Conservation (phyloP, 768 basidiomycete species). For the Tricholoma hemisulphureum region DNA sequence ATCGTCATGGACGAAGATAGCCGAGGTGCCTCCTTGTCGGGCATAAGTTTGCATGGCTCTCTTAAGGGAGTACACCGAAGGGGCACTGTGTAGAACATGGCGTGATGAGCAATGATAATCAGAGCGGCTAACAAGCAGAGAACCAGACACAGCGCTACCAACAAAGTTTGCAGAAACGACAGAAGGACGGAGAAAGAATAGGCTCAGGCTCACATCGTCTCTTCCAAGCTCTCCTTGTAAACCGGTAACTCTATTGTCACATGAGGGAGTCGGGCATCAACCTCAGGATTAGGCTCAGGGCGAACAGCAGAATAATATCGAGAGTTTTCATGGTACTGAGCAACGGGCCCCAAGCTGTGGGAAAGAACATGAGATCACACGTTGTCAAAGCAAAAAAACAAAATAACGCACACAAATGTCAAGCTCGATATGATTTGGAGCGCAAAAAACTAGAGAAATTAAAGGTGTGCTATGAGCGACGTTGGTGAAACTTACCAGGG, state of each 20-base stretch:
- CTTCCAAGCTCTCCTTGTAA: conserved; percentile 81
- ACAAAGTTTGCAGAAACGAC: background rate
- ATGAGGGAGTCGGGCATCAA: conserved; percentile 68
- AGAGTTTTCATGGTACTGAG: conserved; percentile 84
- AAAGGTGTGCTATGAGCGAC: background rate
- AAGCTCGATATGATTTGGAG: conserved; percentile 66
- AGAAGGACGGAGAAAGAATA: background rate
- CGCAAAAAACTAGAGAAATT: conserved; percentile 62
- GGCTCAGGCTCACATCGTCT: conserved; percentile 64
- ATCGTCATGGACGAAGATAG: conserved; percentile 82
- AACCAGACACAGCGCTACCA: background rate
- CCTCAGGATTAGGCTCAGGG: conserved; percentile 58
- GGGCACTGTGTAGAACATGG: conserved; percentile 44
- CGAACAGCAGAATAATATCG: conserved; percentile 74
- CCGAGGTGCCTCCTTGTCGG: conserved; percentile 80
- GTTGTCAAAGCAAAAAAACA: background rate
- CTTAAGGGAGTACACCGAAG: conserved; percentile 75
- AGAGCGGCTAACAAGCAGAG: background rate
- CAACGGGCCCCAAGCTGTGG: conserved; percentile 72
- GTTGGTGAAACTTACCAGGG: conserved; percentile 49
- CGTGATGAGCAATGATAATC: conserved; percentile 1
- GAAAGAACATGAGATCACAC: conserved; percentile 1
- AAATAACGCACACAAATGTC: conserved; percentile 54
- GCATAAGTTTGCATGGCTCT: conserved; percentile 91
- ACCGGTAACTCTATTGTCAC: conserved; percentile 83